Base-by-base conservation (phyloP, 805 yeast genomes). In the Candida glaebosa region DNA sequence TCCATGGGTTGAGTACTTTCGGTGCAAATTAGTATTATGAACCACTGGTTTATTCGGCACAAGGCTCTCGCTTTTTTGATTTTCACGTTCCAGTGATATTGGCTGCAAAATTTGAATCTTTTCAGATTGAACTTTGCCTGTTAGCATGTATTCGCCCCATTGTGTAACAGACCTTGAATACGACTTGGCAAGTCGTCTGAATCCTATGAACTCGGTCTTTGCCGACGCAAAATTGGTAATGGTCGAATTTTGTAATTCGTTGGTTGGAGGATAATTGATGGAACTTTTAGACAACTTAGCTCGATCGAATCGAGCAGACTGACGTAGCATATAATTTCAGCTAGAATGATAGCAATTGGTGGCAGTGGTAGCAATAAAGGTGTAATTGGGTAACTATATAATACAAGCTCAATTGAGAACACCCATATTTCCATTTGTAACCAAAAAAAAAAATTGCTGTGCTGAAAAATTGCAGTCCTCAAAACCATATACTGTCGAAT, bases 111-210 rank as follows among this genome's bases (percentile, higher is more conserved):
- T 24, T 24, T 24, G 28, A 24, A 8, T 24, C 12, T 24, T 24
- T 8, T 8, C 28, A 8, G 12, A 24, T 12, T 24, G 28, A 24
- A 24, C 12, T 24, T 12, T 24, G 8, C 28, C 10, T 8, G 8
- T 24, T 24, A 24, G 12, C 8, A 24, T 24, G 28, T 18, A 18
- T 7, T 34, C 37, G 10, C 37, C 26, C 37, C 37, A 34, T 17
- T 34, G 37, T 10, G 6, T 7, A 9, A 34, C 8, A 9, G 37
- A 34, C 14, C 19, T 31, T 7, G 41, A 31, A 22, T 25, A 38
- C 16, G 24, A 31, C 17, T 25, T 38, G 8, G 41, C 41, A n/a
- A 38, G 14, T 10, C 41, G 6, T 31, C 36, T 12, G 10, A 38
- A 14, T 10, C 36, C 41, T 7, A 38, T 18, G 10, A 22, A 16